A percentile compares a stretch with the other conserved stretches of the same genome.
These are phyloP conservation scores for Suaeda aralocaspica DNA, from an alignment of 148 eudicot genomes.

Conservation along the genomic window DNA sequence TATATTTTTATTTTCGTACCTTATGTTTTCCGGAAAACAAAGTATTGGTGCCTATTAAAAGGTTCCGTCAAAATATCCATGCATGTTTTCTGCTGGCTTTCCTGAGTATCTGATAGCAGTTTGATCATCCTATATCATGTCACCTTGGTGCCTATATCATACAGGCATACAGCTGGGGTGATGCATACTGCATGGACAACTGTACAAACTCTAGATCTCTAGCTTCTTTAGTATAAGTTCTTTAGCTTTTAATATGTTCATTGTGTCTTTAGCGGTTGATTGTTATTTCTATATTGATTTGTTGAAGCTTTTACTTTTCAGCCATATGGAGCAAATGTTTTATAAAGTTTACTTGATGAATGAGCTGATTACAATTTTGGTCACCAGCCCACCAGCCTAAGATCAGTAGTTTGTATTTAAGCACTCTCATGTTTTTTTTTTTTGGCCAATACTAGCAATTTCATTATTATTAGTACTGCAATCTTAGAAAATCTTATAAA, in stretches of 20 bases:
- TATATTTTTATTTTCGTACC: too few species aligned
- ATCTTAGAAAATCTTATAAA: neutral
- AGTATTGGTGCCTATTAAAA: neutral
- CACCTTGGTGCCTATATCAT: too few species aligned
- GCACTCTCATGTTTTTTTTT: neutral
- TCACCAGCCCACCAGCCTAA: neutral
- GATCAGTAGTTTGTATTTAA: neutral
- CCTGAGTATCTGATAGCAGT: neutral
- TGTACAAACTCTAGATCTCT: neutral
- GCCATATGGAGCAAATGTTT: neutral
- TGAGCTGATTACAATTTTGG: neutral
- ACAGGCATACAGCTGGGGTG: too few species aligned
- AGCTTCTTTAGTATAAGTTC: too few species aligned
- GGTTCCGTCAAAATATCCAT: too few species aligned
- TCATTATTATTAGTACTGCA: neutral
- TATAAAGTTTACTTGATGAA: neutral
- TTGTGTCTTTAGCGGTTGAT: neutral
- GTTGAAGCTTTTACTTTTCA: neutral
- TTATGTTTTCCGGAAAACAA: too few species aligned
- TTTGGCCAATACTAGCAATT: neutral
- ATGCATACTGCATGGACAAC: neutral
- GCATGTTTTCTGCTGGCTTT: neutral
- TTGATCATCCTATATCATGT: neutral
- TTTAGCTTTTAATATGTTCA: neutral
- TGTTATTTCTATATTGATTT: neutral